phyloP scores from a whole-genome alignment of 2,329 filamentous ascomycete species.

The Fulvia fulva region DNA sequence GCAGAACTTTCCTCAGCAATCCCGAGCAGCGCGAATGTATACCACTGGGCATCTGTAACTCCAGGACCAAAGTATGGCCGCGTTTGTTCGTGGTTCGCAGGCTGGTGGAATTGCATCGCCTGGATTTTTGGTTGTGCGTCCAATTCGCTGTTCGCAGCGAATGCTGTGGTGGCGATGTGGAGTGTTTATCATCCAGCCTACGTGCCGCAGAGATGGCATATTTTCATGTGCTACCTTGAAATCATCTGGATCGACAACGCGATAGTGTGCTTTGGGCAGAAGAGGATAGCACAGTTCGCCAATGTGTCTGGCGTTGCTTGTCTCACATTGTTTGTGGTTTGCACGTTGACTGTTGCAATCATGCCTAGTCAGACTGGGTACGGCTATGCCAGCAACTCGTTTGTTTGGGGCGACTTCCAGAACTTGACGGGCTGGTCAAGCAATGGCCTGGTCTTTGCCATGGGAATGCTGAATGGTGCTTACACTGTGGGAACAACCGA shows the following conservation, averaged over 20 bases:
- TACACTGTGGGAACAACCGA: slow-evolving; percentile 63
- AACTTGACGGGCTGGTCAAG: slow-evolving; percentile 43
- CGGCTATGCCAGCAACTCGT: slow-evolving; percentile 37
- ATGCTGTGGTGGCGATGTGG: slow-evolving; percentile 48
- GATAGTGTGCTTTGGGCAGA: slow-evolving; percentile 53
- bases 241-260: slow-evolving; percentile 46
- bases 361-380: slow-evolving; percentile 48
- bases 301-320: slow-evolving; percentile 51
- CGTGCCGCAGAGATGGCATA: slow-evolving; percentile 47
- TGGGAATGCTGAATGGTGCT: slow-evolving; percentile 62
- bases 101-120: slow-evolving; percentile 49
- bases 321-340: slow-evolving; percentile 52
- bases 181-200: slow-evolving; percentile 47
- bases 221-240: slow-evolving; percentile 48
- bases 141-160: slow-evolving; percentile 43
- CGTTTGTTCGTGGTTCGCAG: slow-evolving; percentile 48
- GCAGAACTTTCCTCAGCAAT: slow-evolving; percentile 46
- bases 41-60: slow-evolving; percentile 53
- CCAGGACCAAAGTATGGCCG: slow-evolving; percentile 46
- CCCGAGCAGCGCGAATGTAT: slow-evolving; percentile 40
- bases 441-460: slow-evolving; percentile 58
- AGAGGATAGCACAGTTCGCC: slow-evolving; percentile 47
- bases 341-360: slow-evolving; percentile 52
- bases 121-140: slow-evolving; percentile 48
- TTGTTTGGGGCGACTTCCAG: slow-evolving; percentile 42